Conservation (phyloP, 768 basidiomycete genomes). For the Psilocybe sp. region DNA sequence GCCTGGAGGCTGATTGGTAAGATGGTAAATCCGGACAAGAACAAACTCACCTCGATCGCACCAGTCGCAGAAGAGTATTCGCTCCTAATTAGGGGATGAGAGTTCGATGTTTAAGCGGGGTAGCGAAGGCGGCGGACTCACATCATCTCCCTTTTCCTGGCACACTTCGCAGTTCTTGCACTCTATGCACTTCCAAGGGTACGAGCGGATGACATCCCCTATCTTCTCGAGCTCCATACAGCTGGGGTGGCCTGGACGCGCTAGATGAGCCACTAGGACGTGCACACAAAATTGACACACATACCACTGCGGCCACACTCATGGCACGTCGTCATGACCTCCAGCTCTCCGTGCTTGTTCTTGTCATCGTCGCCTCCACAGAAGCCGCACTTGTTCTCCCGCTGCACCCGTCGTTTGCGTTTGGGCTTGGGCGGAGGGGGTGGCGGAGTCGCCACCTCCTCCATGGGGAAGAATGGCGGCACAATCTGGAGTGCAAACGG, state of each 20-base stretch:
- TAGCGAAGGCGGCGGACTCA: conserved; percentile 38
- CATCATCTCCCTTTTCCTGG: conserved; percentile 81
- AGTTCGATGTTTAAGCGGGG: conserved; percentile 8
- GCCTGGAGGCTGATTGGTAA: conserved; percentile 37
- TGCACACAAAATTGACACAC: conserved; percentile 12
- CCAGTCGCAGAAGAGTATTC: conserved; percentile 87
- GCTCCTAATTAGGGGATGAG: conserved; percentile 43
- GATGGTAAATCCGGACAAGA: not conserved
- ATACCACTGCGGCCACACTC: conserved; percentile 83
- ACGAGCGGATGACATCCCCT: conserved; percentile 59
- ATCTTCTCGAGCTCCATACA: conserved; percentile 70
- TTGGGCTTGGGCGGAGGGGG: conserved; percentile 43
- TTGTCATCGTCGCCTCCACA: conserved; percentile 64
- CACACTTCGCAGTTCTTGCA: conserved; percentile 94
- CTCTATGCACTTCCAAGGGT: conserved; percentile 86
- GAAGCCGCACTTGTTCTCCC: conserved; percentile 74
- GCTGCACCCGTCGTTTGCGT: conserved; percentile 31
- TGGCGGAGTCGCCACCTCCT: conserved; percentile 32
- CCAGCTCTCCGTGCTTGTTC: conserved; percentile 57
- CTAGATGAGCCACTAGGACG: conserved; percentile 6
- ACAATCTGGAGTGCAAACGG: conserved; percentile 72
- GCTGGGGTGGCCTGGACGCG: conserved; percentile 70
- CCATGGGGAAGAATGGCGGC: conserved; percentile 48
- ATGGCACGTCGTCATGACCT: conserved; percentile 74
- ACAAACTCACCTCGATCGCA: conserved; percentile 76